Conservation (phyloP, 1,139 yeast species). For the Kodamaea plutei region DNA sequence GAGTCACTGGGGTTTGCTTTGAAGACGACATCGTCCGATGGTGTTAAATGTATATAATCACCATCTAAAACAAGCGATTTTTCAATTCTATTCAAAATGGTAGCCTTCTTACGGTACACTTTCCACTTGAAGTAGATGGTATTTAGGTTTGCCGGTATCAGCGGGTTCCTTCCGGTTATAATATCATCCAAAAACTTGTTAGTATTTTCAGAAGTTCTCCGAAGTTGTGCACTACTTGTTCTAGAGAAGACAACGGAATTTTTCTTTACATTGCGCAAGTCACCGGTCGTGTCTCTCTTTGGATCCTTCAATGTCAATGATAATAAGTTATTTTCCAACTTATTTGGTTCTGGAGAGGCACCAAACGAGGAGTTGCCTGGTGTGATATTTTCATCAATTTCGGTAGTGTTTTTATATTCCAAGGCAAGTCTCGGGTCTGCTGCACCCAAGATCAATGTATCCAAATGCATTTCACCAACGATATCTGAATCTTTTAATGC, state of each 20-base stretch:
- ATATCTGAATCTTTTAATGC: constrained; percentile 18
- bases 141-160: constrained; percentile 35
- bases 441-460: constrained; percentile 6
- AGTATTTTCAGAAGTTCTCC: constrained; percentile 8
- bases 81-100: constrained; percentile 77
- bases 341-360: constrained; percentile 27
- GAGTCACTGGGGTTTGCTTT: constrained; percentile 49
- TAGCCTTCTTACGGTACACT: constrained; percentile 86
- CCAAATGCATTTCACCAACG: constrained; percentile 17
- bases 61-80: constrained; percentile 88
- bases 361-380: constrained; percentile 26
- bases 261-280: neutral
- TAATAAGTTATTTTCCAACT: constrained; percentile 20
- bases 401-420: constrained; percentile 9
- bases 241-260: neutral
- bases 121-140: constrained; percentile 54
- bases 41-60: constrained; percentile 84
- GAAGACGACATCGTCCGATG: constrained; percentile 54
- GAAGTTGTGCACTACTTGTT: neutral
- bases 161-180: constrained; percentile 29
- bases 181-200: constrained; percentile 36
- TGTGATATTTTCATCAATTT: constrained; percentile 22
- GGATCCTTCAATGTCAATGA: constrained; percentile 8
- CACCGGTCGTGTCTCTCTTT: neutral
- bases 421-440: constrained; percentile 2